A percentile compares a stretch with the other conserved stretches of the same genome.
These are phyloP conservation scores for Cyclotella kingstonii DNA, from an alignment of 108 stramenopile genomes.

Conservation along the genomic window DNA sequence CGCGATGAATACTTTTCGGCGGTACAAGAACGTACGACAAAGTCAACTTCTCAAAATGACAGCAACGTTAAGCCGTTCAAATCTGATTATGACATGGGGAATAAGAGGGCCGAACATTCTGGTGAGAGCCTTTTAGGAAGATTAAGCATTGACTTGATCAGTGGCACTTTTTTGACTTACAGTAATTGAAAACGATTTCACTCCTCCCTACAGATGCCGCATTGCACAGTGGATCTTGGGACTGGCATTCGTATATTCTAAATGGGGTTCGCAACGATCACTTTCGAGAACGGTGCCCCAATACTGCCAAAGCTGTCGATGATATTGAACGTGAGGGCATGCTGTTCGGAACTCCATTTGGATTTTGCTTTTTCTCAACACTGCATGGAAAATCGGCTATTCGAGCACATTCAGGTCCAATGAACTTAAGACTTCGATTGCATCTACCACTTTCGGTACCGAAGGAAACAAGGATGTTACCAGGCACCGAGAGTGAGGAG, in stretches of 20 bases:
- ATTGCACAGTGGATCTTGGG: constrained; percentile 69
- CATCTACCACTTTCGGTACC: constrained; percentile 95
- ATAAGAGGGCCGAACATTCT: constrained; percentile 48
- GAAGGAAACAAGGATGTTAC: constrained; percentile 1
- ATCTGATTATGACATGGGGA: constrained; percentile 56
- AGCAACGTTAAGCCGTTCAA: constrained; percentile 41
- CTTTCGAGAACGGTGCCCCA: constrained; percentile 70
- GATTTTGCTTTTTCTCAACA: constrained; percentile 87
- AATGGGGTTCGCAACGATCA: constrained; percentile 60
- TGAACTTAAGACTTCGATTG: constrained; percentile 91
- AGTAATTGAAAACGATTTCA: background rate
- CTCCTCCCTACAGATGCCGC: background rate
- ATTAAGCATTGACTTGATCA: background rate
- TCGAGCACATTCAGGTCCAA: constrained; percentile 86
- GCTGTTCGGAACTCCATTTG: constrained; percentile 75
- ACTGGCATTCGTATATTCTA: constrained; percentile 87
- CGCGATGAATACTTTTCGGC: constrained; percentile 65
- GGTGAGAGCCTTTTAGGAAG: constrained; percentile 29
- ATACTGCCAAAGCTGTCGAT: constrained; percentile 65
- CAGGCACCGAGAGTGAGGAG: background rate
- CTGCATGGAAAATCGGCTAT: constrained; percentile 67
- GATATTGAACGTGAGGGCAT: constrained; percentile 40
- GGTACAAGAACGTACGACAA: constrained; percentile 26
- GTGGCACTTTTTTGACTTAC: background rate
- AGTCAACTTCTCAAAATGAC: constrained; percentile 8